These are phyloP conservation scores for Saksenaea oblongispora DNA, from an alignment of 371 early-diverging fungal genomes.

Conservation along the genomic window DNA sequence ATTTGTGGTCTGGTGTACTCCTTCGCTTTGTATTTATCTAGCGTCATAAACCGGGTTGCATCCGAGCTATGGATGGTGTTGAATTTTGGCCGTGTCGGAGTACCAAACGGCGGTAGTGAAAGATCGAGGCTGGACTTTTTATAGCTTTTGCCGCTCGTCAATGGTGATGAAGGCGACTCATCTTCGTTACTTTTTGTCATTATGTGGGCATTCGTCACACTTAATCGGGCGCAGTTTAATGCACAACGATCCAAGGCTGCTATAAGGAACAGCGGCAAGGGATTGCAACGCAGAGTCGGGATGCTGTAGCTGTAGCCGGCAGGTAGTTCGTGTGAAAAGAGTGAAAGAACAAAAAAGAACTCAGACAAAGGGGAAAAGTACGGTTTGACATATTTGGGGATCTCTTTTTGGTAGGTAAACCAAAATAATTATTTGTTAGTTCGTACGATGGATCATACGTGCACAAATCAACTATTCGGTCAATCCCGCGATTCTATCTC, in stretches of 20 bases:
- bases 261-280: not conserved
- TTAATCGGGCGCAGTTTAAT: not conserved
- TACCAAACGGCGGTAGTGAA: not conserved
- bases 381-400: not conserved
- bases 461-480: too few species aligned
- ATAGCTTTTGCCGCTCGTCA: not conserved
- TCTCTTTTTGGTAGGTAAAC: too few species aligned
- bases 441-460: too few species aligned
- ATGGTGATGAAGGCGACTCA: not conserved
- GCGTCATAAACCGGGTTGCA: constrained; percentile 31
- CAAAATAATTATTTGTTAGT: too few species aligned
- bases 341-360: not conserved
- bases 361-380: not conserved
- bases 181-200: not conserved
- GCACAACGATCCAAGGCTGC: not conserved
- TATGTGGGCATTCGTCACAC: not conserved
- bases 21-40: constrained; percentile 26
- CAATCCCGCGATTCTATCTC: too few species aligned
- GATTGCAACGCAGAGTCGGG: not conserved
- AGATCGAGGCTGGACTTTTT: not conserved
- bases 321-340: not conserved
- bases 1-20: constrained; percentile 10
- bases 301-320: not conserved
- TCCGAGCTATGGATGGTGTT: constrained; percentile 39
- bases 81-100: constrained; percentile 25